Base-by-base conservation (phyloP, 1,284 basidiomycete genomes). In the Heterobasidion irregulare region DNA sequence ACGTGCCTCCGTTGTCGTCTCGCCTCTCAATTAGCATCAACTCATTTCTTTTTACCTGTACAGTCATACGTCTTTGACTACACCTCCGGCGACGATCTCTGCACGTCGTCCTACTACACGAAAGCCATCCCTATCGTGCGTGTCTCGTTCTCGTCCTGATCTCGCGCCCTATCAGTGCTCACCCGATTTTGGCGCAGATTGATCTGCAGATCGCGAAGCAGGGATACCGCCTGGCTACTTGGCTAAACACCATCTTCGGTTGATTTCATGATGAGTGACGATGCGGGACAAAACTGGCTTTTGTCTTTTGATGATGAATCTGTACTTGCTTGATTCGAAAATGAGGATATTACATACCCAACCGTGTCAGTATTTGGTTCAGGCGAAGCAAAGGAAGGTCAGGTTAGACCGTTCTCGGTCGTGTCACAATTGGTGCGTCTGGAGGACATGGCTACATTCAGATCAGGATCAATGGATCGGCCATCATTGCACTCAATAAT, bases 171-270 rank as follows among this genome's bases (percentile, higher is more conserved):
- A 1, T 18, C 7, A 35, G 6, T 32, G n/a, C 18, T 19, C 7
- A 15, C 12, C 36, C 38, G 41, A 32, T 13, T 13, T 13, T 33
- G 59, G 18, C 16, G 45, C 19, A 78, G 75, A 79, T 82, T 56
- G 77, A 82, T 59, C 60, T 70, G 26, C 79, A 82, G 62, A 71
- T 82, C 38, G 79, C 80, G 8, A 81, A 80, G 64, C 75, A 77
- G 62, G 79, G 78, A 1, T 80, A 73, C 63, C 72, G 78, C 15
- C 69, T 81, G 45, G 79, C 78, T 2, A 77, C 76, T 2, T 81
- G 78, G 79, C 67, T 80, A 57, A 80, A 80, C 61, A 74, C 77
- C 45, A 67, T 80, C 44, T 78, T 80, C 56, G 71, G 70, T 54
- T 59, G 26, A 41, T 5, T 12, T 26, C 6, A 26, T 6, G 26